Percentiles rank a stretch among this genome's conserved stretches.
Evolutionary conservation across 1,284 basidiomycete species (phyloP).

Genomic region (Cryptococcus amylolentus): DNA sequence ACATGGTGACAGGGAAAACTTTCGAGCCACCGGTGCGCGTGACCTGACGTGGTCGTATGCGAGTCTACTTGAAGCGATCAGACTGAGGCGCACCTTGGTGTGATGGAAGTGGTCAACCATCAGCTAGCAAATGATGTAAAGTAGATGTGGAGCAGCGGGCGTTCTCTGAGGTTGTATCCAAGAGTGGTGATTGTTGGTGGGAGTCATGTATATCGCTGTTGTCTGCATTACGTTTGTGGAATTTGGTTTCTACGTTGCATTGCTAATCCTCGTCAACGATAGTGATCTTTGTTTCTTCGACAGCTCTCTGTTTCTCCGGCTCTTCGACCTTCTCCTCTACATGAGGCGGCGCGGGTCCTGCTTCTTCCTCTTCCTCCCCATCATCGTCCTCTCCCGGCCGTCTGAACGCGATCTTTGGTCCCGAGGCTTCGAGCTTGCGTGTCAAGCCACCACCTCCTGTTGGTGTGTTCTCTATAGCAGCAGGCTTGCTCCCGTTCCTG

Average conservation of each 20-base stretch:
- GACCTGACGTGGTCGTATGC: slow-evolving; percentile 52
- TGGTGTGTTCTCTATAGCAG: slow-evolving; percentile 9
- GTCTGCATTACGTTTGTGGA: too few species aligned
- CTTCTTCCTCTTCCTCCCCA: slow-evolving; percentile 29
- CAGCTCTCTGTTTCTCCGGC: slow-evolving; percentile 7
- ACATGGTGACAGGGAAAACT: slow-evolving; percentile 18
- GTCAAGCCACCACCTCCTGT: slow-evolving; percentile 21
- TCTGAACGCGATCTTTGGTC: slow-evolving; percentile 30
- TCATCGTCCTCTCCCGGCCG: slow-evolving; percentile 34
- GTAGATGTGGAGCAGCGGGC: not conserved
- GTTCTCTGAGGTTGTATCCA: too few species aligned
- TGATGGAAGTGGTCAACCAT: not conserved
- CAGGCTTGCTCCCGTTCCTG: slow-evolving; percentile 49
- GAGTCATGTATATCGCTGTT: too few species aligned
- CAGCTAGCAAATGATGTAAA: not conserved
- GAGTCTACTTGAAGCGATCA: slow-evolving; percentile 32
- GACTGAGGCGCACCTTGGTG: slow-evolving; percentile 15
- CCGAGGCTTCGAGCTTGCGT: slow-evolving; percentile 38
- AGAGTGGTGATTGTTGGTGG: too few species aligned
- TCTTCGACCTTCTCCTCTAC: slow-evolving; percentile 8
- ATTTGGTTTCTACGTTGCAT: not conserved
- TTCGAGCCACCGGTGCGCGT: slow-evolving; percentile 39
- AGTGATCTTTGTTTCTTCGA: slow-evolving; percentile 33
- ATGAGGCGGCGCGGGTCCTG: slow-evolving; percentile 4
- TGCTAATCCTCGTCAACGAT: slow-evolving; percentile 47